Base-by-base conservation (phyloP, 2,329 filamentous ascomycete genomes). In the Alternaria rosae region DNA sequence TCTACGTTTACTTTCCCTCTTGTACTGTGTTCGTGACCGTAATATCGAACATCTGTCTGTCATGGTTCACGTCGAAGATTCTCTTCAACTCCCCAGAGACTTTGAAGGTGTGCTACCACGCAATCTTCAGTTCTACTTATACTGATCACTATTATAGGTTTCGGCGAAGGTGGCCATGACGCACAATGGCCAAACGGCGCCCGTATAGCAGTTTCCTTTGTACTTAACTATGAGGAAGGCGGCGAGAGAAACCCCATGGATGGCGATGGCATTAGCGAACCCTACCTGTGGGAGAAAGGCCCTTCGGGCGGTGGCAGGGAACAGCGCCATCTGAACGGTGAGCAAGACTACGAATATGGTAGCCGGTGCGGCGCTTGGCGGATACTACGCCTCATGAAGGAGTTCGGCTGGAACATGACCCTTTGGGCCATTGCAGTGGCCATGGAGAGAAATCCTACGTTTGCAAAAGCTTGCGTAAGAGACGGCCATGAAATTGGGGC, bases 321-420 rank as follows among this genome's bases (percentile, higher is more conserved):
- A 61, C 81, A 82, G 62, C 78, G 83, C 32, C 79, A 77, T 43
- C 73, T 81, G 59, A 85, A 83, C 59, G 79, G 79, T 50, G 84
- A 86, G 73, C 79, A 77, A 45, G 84, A 85, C 62, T 86, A 83
- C 65, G 84, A 86, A 62, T 86, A 86, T 68, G 83, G 84, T 35
- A 80, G 79, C 35, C 79, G 84, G 4, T 80, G 79, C 2, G 84
- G 84, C 5, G 82, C 82, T 66, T 86, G 84, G 84, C 76, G 84
- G 1, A 74, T 85, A 6, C 82, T 85, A 64, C 73, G 80, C 9
- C 69, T 85, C 56, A 85, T 86, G 77, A 82, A 83, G 65, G 77
- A 81, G 44, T 72, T 83, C 57, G 76, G 78, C 38, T 84, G 84
- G 79, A 83, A 83, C 64, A 84, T 83, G 69, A 85, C 84, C 0